These are phyloP conservation scores for Fusarium foetens DNA, from an alignment of 2,329 filamentous ascomycete genomes.

Conservation along the genomic window DNA sequence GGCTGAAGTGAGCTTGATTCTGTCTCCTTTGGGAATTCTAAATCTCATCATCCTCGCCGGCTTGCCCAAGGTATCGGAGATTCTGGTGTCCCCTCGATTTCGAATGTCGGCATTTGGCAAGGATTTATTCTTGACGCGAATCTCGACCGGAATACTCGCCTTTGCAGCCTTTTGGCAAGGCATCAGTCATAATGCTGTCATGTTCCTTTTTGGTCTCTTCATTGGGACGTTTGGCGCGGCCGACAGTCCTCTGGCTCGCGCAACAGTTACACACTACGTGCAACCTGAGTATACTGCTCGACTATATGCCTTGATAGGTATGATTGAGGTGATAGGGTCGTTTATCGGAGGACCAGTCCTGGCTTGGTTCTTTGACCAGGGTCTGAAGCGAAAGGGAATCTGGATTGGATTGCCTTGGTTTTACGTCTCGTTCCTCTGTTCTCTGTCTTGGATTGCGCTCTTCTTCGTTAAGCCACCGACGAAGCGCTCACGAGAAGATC, in stretches of 20 bases:
- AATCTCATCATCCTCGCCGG: constrained; percentile 51
- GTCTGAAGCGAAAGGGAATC: constrained; percentile 49
- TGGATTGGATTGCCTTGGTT: constrained; percentile 55
- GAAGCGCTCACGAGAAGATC: constrained; percentile 27
- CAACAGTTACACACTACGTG: constrained; percentile 55
- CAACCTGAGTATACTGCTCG: constrained; percentile 52
- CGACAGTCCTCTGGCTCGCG: constrained; percentile 51
- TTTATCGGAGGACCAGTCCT: constrained; percentile 55
- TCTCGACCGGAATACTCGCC: constrained; percentile 49
- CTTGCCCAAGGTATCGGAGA: constrained; percentile 50
- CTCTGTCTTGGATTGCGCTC: constrained; percentile 44
- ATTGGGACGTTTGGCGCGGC: constrained; percentile 53
- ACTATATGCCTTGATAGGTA: constrained; percentile 54
- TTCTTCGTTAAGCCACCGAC: constrained; percentile 50
- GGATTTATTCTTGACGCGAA: constrained; percentile 50
- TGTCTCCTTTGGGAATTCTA: constrained; percentile 54
- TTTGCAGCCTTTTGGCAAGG: constrained; percentile 50
- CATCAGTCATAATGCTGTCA: constrained; percentile 46
- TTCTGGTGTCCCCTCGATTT: constrained; percentile 49
- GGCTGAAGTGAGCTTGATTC: constrained; percentile 54
- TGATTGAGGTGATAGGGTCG: constrained; percentile 52
- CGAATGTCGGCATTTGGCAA: constrained; percentile 50
- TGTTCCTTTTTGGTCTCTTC: constrained; percentile 53
- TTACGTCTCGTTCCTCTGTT: constrained; percentile 49
- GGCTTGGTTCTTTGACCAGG: constrained; percentile 52